Conservation (phyloP, 169 alveolate genomes). For the Cyclospora cayetanensis region DNA sequence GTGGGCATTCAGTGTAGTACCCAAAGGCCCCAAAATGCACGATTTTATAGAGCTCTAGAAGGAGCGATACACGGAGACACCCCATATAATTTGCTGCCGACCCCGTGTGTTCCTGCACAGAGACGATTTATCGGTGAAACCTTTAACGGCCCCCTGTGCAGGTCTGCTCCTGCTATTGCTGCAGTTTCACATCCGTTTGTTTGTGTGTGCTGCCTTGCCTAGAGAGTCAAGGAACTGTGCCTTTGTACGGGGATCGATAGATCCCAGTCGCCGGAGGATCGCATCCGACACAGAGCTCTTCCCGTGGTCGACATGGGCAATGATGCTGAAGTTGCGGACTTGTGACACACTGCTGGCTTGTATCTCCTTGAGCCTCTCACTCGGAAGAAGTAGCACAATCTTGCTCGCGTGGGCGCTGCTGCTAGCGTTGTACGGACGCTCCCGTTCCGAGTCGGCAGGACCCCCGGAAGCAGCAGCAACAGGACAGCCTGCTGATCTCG, state of each 20-base stretch:
- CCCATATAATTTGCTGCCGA: too few species aligned
- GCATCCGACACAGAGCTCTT: constrained; percentile 95
- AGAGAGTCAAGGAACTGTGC: constrained; percentile 88
- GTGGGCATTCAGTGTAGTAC: too few species aligned
- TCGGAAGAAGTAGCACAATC: not conserved
- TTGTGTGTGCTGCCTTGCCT: constrained; percentile 49
- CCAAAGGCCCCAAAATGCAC: too few species aligned
- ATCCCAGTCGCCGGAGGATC: constrained; percentile 85
- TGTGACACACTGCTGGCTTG: not conserved
- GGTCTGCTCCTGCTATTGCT: too few species aligned
- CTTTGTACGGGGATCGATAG: constrained; percentile 56
- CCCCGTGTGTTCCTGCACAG: too few species aligned
- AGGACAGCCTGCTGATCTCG: not conserved
- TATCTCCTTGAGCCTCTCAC: not conserved
- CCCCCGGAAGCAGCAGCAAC: not conserved
- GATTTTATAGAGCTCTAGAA: too few species aligned
- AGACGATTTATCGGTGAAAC: too few species aligned
- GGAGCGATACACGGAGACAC: too few species aligned
- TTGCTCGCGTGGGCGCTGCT: not conserved
- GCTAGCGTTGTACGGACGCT: not conserved
- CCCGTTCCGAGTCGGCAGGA: not conserved
- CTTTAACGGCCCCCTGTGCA: too few species aligned
- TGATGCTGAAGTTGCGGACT: constrained; percentile 94
- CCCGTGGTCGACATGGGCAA: constrained; percentile 98
- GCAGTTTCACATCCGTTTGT: too few species aligned